Percentiles rank a stretch among this genome's conserved stretches.
Evolutionary conservation across 1,284 basidiomycete species (phyloP).

Genomic region (Microstroma glucosiphilum): DNA sequence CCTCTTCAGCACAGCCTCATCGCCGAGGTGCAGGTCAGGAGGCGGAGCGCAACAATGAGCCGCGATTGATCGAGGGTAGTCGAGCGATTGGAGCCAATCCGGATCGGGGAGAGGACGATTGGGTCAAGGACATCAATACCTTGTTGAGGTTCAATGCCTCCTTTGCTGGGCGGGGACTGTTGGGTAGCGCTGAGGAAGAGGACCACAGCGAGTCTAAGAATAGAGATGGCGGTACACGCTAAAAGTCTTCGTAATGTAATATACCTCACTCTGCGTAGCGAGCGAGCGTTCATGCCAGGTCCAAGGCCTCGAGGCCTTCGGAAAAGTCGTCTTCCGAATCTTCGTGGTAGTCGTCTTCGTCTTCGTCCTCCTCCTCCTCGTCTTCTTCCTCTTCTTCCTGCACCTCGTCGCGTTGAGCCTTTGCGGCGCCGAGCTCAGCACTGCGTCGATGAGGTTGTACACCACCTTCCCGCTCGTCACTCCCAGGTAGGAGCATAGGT

Average conservation of each 20-base stretch:
- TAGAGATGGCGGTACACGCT: no score
- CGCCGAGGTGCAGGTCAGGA: not conserved
- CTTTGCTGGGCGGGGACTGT: constrained; percentile 39
- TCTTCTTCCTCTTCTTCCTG: not conserved
- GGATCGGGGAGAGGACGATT: constrained; percentile 73
- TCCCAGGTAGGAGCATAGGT: not conserved
- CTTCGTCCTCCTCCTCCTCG: constrained; percentile 1
- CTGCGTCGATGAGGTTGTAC: not conserved
- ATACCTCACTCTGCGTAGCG: no score
- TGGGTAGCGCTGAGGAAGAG: constrained; percentile 23
- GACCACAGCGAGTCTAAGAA: no score
- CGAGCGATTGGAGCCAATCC: not conserved
- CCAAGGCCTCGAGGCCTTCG: constrained; percentile 1
- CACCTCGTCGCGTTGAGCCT: not conserved
- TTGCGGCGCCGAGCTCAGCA: no score
- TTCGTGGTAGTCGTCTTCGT: constrained; percentile 1
- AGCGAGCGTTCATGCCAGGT: not conserved
- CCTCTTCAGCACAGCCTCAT: not conserved
- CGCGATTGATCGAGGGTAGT: not conserved
- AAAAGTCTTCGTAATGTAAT: no score
- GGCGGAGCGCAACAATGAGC: not conserved
- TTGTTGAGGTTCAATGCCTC: constrained; percentile 51
- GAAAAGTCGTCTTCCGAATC: not conserved
- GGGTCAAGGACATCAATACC: constrained; percentile 87
- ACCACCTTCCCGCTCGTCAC: not conserved